Evolutionary conservation across 1,139 yeast genomes (phyloP), one percentile per base, ranked within the genome.

Genomic region (Yamadazyma trypodendri): DNA sequence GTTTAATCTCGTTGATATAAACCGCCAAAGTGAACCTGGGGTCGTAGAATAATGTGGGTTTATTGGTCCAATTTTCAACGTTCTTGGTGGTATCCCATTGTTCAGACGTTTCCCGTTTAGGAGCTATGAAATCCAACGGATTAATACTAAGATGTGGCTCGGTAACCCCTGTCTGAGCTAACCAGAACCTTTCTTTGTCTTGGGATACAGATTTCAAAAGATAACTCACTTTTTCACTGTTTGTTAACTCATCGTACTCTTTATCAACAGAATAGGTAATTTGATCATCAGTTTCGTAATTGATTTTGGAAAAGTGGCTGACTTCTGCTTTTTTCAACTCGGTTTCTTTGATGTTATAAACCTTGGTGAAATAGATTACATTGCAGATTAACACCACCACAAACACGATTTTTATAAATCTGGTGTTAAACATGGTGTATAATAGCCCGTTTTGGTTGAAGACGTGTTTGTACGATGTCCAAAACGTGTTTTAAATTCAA

Each of bases 11-110:
- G 37, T 59, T 54, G 28, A 68, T 37, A 23, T 47, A 48, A 2
- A 65, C 61, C 1, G 73, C 45, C 25, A 64, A 46, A 4, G 72
- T 63, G 47, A 62, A 56, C 27, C 72, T 40, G 2, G 72, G 70
- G 40, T 66, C 72, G 39, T 55, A 63, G 34, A 44, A 54, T 24
- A 66, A 51, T 6, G 49, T 45, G 11, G 55, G 48, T 37, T 39
- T 48, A 35, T 51, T 50, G 18, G 32, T 27, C 54, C 54, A 52
- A 39, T 44, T 58, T 28, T 36, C 42, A 2, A 50, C 43, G 34
- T 28, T 31, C 38, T 31, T 31, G 27, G 13, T 22, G 17, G 33
- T 15, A 10, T 25, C 28, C 28, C 21, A 24, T 15, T 15, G 42
- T 6, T n/a, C 6, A 16, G 31, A 6, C 5, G 8, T 6, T 4